These are phyloP conservation scores for Hanseniaspora valbyensis DNA, from an alignment of 805 yeast genomes.

Conservation along the genomic window DNA sequence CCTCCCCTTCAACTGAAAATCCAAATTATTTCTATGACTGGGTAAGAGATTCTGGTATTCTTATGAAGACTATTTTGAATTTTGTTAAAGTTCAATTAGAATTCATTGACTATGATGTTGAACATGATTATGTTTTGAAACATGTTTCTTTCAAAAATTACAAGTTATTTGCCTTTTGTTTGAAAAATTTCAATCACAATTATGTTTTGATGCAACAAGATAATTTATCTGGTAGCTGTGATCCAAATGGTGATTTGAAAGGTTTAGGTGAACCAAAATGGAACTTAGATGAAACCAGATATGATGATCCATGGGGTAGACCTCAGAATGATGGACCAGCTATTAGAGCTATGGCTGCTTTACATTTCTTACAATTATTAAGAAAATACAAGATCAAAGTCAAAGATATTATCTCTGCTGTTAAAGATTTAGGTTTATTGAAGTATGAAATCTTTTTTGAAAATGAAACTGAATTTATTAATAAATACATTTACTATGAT, in stretches of 20 bases:
- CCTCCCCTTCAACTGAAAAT: constrained; percentile 58
- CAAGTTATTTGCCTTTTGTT: constrained; percentile 32
- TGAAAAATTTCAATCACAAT: constrained; percentile 52
- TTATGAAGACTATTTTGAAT: constrained; percentile 53
- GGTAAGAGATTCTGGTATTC: constrained; percentile 82
- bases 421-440: constrained; percentile 14
- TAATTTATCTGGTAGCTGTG: constrained; percentile 55
- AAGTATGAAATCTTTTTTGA: constrained; percentile 17
- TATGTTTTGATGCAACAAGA: constrained; percentile 49
- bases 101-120: constrained; percentile 21
- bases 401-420: constrained; percentile 25
- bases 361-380: constrained; percentile 42
- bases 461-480: constrained; percentile 35
- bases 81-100: constrained; percentile 34
- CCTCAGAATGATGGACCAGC: constrained; percentile 97
- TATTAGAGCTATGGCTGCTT: constrained; percentile 55
- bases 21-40: constrained; percentile 88
- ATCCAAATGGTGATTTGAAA: constrained; percentile 28
- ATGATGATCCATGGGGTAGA: constrained; percentile 71
- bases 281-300: constrained; percentile 51
- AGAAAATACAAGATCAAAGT: constrained; percentile 25
- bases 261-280: constrained; percentile 91
- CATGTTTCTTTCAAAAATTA: constrained; percentile 16
- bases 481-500: constrained; percentile 54
- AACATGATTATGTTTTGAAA: constrained; percentile 18